Conservation (phyloP, 768 basidiomycete genomes). For the Ephemerocybe angulata region DNA sequence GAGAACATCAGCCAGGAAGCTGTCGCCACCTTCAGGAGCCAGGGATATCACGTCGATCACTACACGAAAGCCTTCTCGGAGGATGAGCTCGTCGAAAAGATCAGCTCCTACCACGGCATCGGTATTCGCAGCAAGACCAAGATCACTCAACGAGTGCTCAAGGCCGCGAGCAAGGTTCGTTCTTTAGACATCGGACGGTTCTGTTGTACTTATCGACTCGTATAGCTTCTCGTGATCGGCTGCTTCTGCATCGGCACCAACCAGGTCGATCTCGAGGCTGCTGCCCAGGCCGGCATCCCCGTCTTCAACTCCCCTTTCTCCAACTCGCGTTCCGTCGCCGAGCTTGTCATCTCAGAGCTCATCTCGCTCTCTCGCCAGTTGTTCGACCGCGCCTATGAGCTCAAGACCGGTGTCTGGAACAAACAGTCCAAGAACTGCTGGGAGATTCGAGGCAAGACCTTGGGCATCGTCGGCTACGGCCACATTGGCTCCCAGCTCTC, state of each 20-base stretch:
- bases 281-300: conserved; percentile 85
- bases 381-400: conserved; percentile 82
- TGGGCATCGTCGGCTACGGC: conserved; percentile 97
- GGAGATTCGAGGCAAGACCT: conserved; percentile 96
- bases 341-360: conserved; percentile 93
- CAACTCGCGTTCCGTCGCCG: conserved; percentile 98
- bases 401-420: conserved; percentile 93
- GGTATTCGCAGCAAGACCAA: conserved; percentile 98
- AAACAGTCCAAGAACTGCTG: conserved; percentile 98
- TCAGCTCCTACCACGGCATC: conserved; percentile 84
- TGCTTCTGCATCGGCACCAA: conserved; percentile 99
- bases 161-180: conserved; percentile 76
- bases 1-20: conserved; percentile 96
- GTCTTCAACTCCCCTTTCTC: conserved; percentile 99
- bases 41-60: conserved; percentile 93
- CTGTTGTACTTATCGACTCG: not conserved
- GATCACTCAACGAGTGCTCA: conserved; percentile 86
- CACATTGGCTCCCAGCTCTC: conserved; percentile 98
- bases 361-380: conserved; percentile 93
- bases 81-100: conserved; percentile 84
- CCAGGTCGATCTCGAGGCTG: conserved; percentile 87
- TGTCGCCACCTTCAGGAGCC: conserved; percentile 68
- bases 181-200: not conserved
- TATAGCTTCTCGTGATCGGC: conserved; percentile 88
- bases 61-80: conserved; percentile 82